Evolutionary conservation across 106 monocot genomes (phyloP), one percentile per base, ranked within the genome.

Genomic region (Acorus gramineus): DNA sequence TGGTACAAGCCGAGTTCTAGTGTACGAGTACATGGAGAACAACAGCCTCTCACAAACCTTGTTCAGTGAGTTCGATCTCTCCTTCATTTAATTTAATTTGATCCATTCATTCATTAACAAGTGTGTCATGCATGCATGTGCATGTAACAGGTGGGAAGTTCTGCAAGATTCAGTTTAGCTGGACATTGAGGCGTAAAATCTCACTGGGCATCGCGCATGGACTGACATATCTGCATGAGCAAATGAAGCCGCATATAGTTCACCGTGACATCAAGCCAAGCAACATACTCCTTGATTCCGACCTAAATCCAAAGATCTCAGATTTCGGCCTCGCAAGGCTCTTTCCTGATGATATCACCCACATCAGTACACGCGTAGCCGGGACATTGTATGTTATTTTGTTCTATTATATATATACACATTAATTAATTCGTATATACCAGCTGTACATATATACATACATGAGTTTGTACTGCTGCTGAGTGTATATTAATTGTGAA

Each of bases 211-310:
- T 13, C 4, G 69, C 69, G 3, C 50, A 51, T 42, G 69, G 69
- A 2, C 60, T 69, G 7, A 42, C 69, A 28, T 60, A 42, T 43
- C 60, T 69, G 14, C 69, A 69, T 50, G 69, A 69, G 50, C 50
- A 57, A 51, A 42, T 44, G 2, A 7, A 12, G 2, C 6, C 9
- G n/a, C 48, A 46, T 7, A 69, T 69, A 10, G 50, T 69, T 3
- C 69, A 69, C 50, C 59, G 69, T 49, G 69, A 69, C 51, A 52
- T 69, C 69, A 69, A 69, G 59, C 13, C 50, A 3, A 59, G 69
- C 49, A 69, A 69, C 50, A 69, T 69, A 2, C 69, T 69, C 14
- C 69, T 69, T 1, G 69, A 69, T 44, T 48, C 11, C n/a, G 14
- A 59, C 7, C 51, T 14, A 9, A 49, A 49, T 10, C 50, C 60